Base-by-base conservation (phyloP, 768 basidiomycete genomes). In the Crassisporium funariophilum region DNA sequence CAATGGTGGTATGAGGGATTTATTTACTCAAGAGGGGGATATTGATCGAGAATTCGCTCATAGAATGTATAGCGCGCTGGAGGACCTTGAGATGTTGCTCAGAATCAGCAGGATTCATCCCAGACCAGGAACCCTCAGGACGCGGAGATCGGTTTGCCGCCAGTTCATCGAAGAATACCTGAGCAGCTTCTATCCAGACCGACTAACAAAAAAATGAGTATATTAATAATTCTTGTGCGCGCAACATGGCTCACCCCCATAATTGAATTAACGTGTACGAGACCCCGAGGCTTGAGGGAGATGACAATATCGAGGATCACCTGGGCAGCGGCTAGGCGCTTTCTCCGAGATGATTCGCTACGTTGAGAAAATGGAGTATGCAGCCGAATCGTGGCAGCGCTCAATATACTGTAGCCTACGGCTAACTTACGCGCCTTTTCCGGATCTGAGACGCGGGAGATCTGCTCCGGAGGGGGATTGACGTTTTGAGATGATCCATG, bases 341-440 rank as follows among this genome's bases (percentile, higher is more conserved):
- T 62, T 6, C 52, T 55, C 16, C 45, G 55, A 4, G 63, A 60
- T 3, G 37, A 23, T 3, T 50, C 45, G 33, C 63, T 63, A 2
- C 60, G 41, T 10, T 53, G 51, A 7, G 58, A 57, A 38, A 69
- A 64, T 4, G 62, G 52, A 10, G 45, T 55, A 34, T 72, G 67
- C 3, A 76, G 62, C 29, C 67, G 65, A 41, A 74, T 67, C 0
- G 62, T 58, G 9, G 73, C 68, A 7, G 66, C 58, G n/a, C 65
- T 60, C 5, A 69, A 57, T 17, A 75, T 52, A 33, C 66, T 68
- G 38, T 69, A 68, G 10, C 65, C 67, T 4, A 73, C 52, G 16
- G 67, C 52, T 4, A 69, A 34, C 2, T 56, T 51, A 11, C 62
- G 60, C 34, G 50, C 54, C 31, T 47, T 44, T 23, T 55, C 60